Base-by-base conservation (phyloP, 108 stramenopile genomes). In the Pseudonitzschia multiseries region DNA sequence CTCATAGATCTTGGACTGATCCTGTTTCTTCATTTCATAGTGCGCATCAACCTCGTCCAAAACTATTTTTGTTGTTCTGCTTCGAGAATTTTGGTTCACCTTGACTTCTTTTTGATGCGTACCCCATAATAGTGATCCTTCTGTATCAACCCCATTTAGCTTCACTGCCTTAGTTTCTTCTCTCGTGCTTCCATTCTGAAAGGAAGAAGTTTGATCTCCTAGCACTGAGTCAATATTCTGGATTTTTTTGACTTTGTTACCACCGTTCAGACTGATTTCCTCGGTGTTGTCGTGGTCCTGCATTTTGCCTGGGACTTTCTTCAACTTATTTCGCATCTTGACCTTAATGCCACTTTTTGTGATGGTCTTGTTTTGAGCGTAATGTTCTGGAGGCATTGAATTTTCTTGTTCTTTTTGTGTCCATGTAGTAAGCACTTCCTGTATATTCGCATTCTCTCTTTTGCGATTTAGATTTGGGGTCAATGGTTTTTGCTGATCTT, bases 361-460 rank as follows among this genome's bases (percentile, higher is more conserved):
- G 32, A 40, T 17, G 10, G 4, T 4, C 9, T 62, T 33, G 17
- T n/a, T 62, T 62, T 24, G 33, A 33, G 3, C 12, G 0, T 62
- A 32, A 17, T 62, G 26, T 5, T 62, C n/a, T 15, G 33, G 6
- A 24, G 33, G 40, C 8, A 33, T 2, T 5, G 17, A 5, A 62
- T n/a, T 26, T 17, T 62, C 29, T 21, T 33, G 61, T 18, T 40
- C 33, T 62, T 62, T 33, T 41, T 62, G 61, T 17, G 61, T 62
- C 61, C 61, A 62, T 29, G 61, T 41, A n/a, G 61, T 13, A 17
- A 36, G 61, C 5, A 62, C 61, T 6, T 62, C n/a, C n/a, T 62
- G 32, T 42, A 62, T 41, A 4, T 62, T 62, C 40, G n/a, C 14
- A 17, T 62, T 62, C 32, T 26, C 6, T 1, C 28, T 31, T 61